Conservation (phyloP, 2,329 filamentous ascomycete genomes). For the Pyricularia pennisetigena region DNA sequence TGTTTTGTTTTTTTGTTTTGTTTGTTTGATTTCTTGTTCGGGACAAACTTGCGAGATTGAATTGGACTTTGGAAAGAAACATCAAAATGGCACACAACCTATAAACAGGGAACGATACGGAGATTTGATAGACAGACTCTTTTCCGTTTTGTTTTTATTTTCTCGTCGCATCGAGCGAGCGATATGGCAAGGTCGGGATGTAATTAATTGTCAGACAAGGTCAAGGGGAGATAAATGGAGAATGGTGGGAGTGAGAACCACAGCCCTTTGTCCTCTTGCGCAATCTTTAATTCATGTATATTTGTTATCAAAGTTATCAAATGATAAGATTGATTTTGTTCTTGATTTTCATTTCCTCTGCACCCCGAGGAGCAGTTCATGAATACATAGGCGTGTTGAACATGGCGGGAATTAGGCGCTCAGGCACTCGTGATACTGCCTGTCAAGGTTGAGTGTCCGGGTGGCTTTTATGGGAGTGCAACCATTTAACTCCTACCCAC, state of each 20-base stretch:
- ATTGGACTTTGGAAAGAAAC: conserved; percentile 1
- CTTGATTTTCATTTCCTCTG: background rate
- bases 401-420: no score
- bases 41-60: background rate
- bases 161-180: conserved; percentile 8
- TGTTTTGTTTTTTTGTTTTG: background rate
- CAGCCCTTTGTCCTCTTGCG: background rate
- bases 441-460: no score
- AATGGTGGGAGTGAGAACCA: background rate
- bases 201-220: background rate
- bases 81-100: background rate
- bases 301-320: background rate
- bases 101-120: conserved; percentile 3
- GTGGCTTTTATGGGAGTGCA: no score
- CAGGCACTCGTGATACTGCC: no score
- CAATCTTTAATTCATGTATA: background rate
- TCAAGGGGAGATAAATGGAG: background rate
- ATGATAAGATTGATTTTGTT: background rate
- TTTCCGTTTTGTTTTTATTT: conserved; percentile 13
- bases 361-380: background rate
- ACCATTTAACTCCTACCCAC: no score
- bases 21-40: background rate
- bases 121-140: conserved; percentile 16
- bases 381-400: no score
- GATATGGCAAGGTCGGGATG: background rate